Base-by-base conservation (phyloP, 768 basidiomycete species). In the Dioszegia crocea region DNA sequence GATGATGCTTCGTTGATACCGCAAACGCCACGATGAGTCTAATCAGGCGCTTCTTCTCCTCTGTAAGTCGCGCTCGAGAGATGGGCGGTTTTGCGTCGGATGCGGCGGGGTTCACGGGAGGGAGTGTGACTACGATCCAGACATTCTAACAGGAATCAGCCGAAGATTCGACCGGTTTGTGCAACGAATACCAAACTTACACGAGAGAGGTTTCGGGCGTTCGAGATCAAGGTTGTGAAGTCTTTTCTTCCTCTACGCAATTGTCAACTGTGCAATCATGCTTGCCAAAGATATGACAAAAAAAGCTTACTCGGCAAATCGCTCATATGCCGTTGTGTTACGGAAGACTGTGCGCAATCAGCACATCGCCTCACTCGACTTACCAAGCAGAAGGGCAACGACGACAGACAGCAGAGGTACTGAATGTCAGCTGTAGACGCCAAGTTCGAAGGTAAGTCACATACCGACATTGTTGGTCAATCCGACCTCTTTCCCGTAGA, bases 321-420 rank as follows among this genome's bases (percentile, higher is more conserved):
- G 38, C 47, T 65, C 67, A 57, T 74, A 67, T n/a, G 71, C 68
- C 4, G 62, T 67, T 14, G 64, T 67, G 49, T 63, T 66, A 45
- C 61, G 46, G 21, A 47, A 33, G 17, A 27, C 51, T 53, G 24
- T 10, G 8, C 27, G 24, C 14, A 5, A 4, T 29, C 38, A 26
- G 24, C 21, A 29, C 10, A 23, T n/a, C 31, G 3, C 19, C 4
- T 12, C 4, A 23, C 9, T 9, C n/a, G 40, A 57, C 65, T 59
- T n/a, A 71, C 68, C 70, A 31, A 94, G 81, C 55, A 94, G 85
- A 58, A 96, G 81, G 65, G 91, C 92, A 51, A 93, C 91, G 65
- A 94, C 92, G 12, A 96, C 89, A 11, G 89, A 89, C 30, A 94
- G 82, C 51, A 96, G 78, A 1, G 92, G 92, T 1, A 92, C 84